Base-by-base conservation (phyloP, 768 basidiomycete species). In the Lentinula sp. region DNA sequence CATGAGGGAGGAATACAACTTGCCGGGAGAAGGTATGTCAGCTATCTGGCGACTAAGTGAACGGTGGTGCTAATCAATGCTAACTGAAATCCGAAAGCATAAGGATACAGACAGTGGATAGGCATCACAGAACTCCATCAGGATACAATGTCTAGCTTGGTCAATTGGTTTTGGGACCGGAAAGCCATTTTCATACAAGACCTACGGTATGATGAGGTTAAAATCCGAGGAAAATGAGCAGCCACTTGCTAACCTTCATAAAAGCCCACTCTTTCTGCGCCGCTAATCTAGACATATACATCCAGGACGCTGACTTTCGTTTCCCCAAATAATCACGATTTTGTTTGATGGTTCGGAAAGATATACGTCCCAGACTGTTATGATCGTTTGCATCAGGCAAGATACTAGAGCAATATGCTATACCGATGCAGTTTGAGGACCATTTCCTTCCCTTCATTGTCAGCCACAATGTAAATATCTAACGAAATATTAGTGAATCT, bases 201-300 rank as follows among this genome's bases (percentile, higher is more conserved):
- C 88, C 96, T 98, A 66, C 57, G n/a, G 43, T 46, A 45, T 45
- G 57, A 23, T 57, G 51, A 62, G 51, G 40, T 48, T 21, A 40
- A 23, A 16, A 18, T 53, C 11, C 51, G 37, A 42, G 18, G 37
- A 42, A 54, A 46, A 55, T 4, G 40, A 28, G n/a, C 42, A 56
- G 13, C 28, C 54, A 43, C n/a, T 35, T 5, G 60, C 65, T 31
- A 52, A 93, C 96, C 81, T 97, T 98, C 93, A 99, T 96, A 73
- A 98, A 99, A 1, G 93, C 93, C 84, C 88, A 99, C 71, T 99
- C 97, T 70, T 98, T 98, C 76, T 96, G 89, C 8, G 97, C 97
- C 16, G 95, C 89, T 50, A 99, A 75, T 21, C 97, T 84, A 21
- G 93, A 95, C 92, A 99, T 93, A 75, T 98, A 98, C 95, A 98